Base-by-base conservation (phyloP, 148 eudicot species). In the Chenopodium formosanum region DNA sequence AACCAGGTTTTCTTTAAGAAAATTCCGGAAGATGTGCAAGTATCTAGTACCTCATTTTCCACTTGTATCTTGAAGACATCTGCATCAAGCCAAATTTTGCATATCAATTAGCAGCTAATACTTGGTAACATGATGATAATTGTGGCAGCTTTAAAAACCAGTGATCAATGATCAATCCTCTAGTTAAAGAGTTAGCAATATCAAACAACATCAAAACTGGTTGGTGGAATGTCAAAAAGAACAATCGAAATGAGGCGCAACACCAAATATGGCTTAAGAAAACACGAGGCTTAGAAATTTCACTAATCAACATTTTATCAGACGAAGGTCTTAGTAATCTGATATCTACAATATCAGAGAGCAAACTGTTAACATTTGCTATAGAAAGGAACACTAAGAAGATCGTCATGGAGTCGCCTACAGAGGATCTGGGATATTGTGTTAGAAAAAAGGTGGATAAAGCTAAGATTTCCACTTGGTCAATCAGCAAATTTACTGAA, bases 31-130 rank as follows among this genome's bases (percentile, higher is more conserved):
- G 50, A 72, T 44, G 56, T 72, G 29, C 31, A 44, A 48, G 23
- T 22, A 7, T 72, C 53, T 29, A 72, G 23, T 29, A 72, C 31
- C 75, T 72, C 56, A 72, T 29, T 46, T 46, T 46, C 56, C 75
- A n/a, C 47, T 72, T 72, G 75, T n/a, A 72, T 29, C 75, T 72
- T 44, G 9, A 9, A 72, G 29, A 46, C 53, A 72, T 53, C 75
- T 72, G 75, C 74, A 19, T 70, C 74, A 70, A 68, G 73, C 25
- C 50, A 37, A 8, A 68, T 31, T 29, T 13, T 16, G 2, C 40
- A 12, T 23, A 8, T 7, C 6, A 5, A 31, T 17, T 69, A 32
- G 46, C 46, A 9, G 34, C 2, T 47, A 47, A 47, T 6, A 47
- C 8, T 7, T 7, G 50, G 50, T 47, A 10, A 32, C 34, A 40